These are phyloP conservation scores for Colletotrichum plurivorum DNA, from an alignment of 2,329 filamentous ascomycete species.

Conservation along the genomic window DNA sequence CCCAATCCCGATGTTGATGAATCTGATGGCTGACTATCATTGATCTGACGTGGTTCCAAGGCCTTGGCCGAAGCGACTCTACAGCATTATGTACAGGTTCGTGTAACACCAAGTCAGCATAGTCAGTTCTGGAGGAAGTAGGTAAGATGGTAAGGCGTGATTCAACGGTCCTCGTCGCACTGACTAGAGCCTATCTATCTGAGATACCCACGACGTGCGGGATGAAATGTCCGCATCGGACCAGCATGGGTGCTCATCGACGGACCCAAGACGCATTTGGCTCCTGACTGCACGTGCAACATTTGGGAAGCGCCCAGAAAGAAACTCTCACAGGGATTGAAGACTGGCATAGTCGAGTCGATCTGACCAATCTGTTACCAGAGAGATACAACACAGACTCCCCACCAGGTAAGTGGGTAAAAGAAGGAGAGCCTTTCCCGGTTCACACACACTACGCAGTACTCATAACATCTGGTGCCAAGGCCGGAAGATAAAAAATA, in stretches of 20 bases:
- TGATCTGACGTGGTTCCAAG: background rate
- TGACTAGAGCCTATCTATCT: background rate
- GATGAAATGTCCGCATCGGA: background rate
- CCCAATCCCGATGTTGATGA: background rate
- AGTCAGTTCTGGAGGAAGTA: too few species aligned
- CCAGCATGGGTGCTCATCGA: background rate
- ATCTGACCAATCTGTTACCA: constrained; percentile 12
- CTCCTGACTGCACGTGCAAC: background rate
- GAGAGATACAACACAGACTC: background rate
- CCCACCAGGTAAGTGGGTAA: background rate
- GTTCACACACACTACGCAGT: too few species aligned
- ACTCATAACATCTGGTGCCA: background rate
- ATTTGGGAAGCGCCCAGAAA: background rate
- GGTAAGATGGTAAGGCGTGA: too few species aligned
- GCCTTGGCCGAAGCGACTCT: too few species aligned
- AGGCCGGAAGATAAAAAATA: background rate
- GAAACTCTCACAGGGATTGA: constrained; percentile 6
- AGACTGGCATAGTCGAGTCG: background rate
- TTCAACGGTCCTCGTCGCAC: background rate
- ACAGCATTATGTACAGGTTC: too few species aligned
- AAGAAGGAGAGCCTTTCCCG: constrained; percentile 3
- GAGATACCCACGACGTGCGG: background rate
- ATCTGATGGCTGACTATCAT: background rate
- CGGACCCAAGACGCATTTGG: background rate
- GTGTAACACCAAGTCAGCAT: too few species aligned